A percentile compares a stretch with the other conserved stretches of the same genome.
These are phyloP conservation scores for Cladorrhinum sp. DNA, from an alignment of 2,329 filamentous ascomycete species.

Conservation along the genomic window DNA sequence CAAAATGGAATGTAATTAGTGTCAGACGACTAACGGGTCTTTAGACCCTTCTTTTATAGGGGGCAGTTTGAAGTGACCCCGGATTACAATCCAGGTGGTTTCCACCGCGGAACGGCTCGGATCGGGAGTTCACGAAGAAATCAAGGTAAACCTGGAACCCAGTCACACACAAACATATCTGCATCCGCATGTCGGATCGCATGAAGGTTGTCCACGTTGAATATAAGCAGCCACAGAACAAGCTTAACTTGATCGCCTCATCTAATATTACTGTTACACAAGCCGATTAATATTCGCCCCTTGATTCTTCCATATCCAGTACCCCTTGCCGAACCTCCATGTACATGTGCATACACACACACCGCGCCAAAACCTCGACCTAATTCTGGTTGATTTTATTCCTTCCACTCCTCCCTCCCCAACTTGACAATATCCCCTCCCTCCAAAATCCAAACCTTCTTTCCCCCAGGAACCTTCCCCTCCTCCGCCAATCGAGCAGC, in stretches of 20 bases:
- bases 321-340: not conserved
- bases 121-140: not conserved
- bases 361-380: not conserved
- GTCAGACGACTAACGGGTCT: too few relatives aligned
- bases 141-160: too few relatives aligned
- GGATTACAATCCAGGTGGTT: not conserved
- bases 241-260: not conserved
- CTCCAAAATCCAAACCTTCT: constrained; percentile 59
- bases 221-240: not conserved
- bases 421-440: constrained; percentile 62
- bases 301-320: not conserved
- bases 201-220: too few relatives aligned
- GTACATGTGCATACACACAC: not conserved
- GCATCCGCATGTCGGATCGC: too few relatives aligned
- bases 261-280: not conserved
- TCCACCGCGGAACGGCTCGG: not conserved
- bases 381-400: constrained; percentile 16
- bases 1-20: not conserved
- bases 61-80: not conserved
- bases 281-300: too few relatives aligned
- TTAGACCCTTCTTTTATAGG: not conserved
- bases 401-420: constrained; percentile 58
- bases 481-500: constrained; percentile 57
- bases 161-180: too few relatives aligned
- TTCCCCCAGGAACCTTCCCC: constrained; percentile 50